These are phyloP conservation scores for Eucalyptus sp. DNA, from an alignment of 345 rosid genomes.

Conservation along the genomic window DNA sequence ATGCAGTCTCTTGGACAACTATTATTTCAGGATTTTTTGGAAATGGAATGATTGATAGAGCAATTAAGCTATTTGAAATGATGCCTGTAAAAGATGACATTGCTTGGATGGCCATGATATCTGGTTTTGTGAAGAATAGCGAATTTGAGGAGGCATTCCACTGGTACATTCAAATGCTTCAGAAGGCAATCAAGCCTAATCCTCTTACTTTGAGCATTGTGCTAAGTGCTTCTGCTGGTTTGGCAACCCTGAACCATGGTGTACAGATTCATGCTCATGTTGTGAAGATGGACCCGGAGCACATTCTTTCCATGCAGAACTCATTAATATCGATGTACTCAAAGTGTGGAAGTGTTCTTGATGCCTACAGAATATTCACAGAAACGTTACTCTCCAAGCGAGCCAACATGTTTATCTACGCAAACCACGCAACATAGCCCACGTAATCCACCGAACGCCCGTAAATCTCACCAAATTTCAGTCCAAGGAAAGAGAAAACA, in stretches of 20 bases:
- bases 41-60: conserved; percentile 25
- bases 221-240: conserved; percentile 62
- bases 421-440: too few species aligned
- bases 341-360: conserved; percentile 57
- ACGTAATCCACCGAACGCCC: too few species aligned
- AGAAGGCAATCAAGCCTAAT: conserved; percentile 28
- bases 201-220: conserved; percentile 48
- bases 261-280: conserved; percentile 48
- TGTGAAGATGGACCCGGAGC: conserved; percentile 30
- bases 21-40: conserved; percentile 48
- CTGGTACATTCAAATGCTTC: conserved; percentile 53
- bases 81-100: conserved; percentile 65
- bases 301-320: conserved; percentile 44
- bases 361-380: conserved; percentile 39
- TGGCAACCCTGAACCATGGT: conserved; percentile 47
- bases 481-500: too few species aligned
- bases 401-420: too few species aligned
- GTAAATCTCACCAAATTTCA: too few species aligned
- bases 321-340: conserved; percentile 64
- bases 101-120: conserved; percentile 70
- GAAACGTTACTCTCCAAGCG: conserved; percentile 1
- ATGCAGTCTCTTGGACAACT: conserved; percentile 71
- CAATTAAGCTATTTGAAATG: conserved; percentile 41
- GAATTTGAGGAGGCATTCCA: conserved; percentile 38
- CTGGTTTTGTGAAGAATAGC: conserved; percentile 51